phyloP scores from a whole-genome alignment of 495 filamentous ascomycete species.

The Aspergillus homomorphus region DNA sequence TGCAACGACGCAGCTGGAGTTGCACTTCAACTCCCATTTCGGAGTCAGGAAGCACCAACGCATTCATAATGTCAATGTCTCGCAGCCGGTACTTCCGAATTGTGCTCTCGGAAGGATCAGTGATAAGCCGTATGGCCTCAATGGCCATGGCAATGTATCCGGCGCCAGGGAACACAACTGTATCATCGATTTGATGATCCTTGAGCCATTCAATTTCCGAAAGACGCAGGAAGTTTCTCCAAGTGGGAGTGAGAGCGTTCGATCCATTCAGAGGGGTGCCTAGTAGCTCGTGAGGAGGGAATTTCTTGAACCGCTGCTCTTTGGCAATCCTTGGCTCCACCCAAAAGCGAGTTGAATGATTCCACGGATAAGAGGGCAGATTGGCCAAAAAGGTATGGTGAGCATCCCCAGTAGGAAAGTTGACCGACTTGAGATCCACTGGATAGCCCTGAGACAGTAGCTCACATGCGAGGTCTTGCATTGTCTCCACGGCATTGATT shows the following conservation, averaged over 20 bases:
- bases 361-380: conserved; percentile 8
- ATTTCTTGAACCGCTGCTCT: too few relatives aligned
- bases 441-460: not conserved
- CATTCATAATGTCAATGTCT: not conserved
- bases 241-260: too few relatives aligned
- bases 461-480: too few relatives aligned
- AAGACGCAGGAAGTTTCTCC: conserved; percentile 44
- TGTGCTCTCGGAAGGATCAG: conserved; percentile 4
- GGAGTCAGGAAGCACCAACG: not conserved
- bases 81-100: not conserved
- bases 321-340: conserved; percentile 12
- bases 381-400: too few relatives aligned
- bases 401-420: too few relatives aligned
- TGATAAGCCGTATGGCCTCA: conserved; percentile 33
- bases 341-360: conserved; percentile 14
- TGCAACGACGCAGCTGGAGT: too few relatives aligned
- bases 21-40: too few relatives aligned
- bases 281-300: too few relatives aligned
- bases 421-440: not conserved
- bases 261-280: too few relatives aligned
- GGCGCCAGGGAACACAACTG: conserved; percentile 24
- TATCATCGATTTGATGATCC: conserved; percentile 39
- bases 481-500: too few relatives aligned
- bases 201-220: conserved; percentile 52
- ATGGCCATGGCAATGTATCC: conserved; percentile 40